Base-by-base conservation (phyloP, 495 filamentous ascomycete species). In the Tuber umbilicatum region DNA sequence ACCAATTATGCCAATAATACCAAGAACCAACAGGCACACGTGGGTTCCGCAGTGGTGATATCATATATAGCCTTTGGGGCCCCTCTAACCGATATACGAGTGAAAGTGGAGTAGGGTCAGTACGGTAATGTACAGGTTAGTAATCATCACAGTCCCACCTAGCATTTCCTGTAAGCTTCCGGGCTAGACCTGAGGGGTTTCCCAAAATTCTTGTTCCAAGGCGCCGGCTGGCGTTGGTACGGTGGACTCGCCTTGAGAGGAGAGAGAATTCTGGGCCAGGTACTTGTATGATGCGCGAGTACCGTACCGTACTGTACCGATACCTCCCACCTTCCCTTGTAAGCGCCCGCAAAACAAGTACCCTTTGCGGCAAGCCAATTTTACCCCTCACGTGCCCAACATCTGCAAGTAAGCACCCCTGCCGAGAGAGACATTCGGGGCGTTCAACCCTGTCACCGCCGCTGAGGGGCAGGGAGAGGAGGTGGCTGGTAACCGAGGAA, bases 391-490 rank as follows among this genome's bases (percentile, higher is more conserved):
- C 55, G 55, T 64, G 55, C 55, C 55, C 68, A 31, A 64, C 42
- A 74, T 37, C 41, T 71, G 74, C 76, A 38, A 72, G 67, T 41
- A 76, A 78, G 70, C 71, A 77, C 70, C 74, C 73, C 70, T 73
- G 74, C 17, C 16, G 12, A 14, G 55, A 14, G 55, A 64, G 55
- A 64, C 12, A 64, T 64, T 35, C 17, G 55, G 31, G 55, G 55
- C 55, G 55, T 27, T 19, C 27, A 17, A 17, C 55, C n/a, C 16
- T 19, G 27, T 64, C 55, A 69, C 39, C 50, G 76, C 41, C 68
- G 70, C 69, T 19, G 40, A 17, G 10, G 35, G 35, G 38, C 41
- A 37, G 60, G 27, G 23, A 64, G 68, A 43, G 70, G 69, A 38
- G 50, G 43, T 78, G 64, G 67, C 70, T 55, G n/a, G 67, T 71